phyloP scores from a whole-genome alignment of 2,329 filamentous ascomycete species.

The Aureobasidium mangrovei region DNA sequence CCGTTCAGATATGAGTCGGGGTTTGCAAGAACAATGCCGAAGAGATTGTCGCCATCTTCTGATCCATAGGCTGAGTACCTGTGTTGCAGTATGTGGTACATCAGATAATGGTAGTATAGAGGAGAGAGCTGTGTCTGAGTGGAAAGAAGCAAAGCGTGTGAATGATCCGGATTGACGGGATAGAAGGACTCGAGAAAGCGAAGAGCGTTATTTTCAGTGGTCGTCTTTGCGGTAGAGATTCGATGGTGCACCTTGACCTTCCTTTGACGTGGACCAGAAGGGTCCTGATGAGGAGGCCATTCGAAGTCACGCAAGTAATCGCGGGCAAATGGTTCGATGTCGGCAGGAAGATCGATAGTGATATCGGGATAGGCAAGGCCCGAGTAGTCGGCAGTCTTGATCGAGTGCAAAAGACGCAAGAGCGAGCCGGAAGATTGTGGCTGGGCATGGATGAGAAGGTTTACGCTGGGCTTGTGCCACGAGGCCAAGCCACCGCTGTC shows the following conservation, averaged over 20 bases:
- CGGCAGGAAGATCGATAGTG: conserved; percentile 71
- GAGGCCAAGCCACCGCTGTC: conserved; percentile 63
- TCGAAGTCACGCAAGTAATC: conserved; percentile 54
- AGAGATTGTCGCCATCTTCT: conserved; percentile 46
- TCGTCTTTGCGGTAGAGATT: conserved; percentile 52
- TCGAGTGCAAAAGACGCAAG: conserved; percentile 65
- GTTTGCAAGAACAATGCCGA: conserved; percentile 73
- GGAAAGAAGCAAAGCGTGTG: conserved; percentile 78
- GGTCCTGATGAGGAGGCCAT: conserved; percentile 54
- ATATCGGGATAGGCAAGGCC: conserved; percentile 62
- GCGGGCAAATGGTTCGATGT: conserved; percentile 57
- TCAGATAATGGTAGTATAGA: conserved; percentile 78
- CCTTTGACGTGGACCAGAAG: conserved; percentile 34
- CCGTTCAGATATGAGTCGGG: conserved; percentile 58
- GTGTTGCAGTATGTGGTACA: conserved; percentile 69
- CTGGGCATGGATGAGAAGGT: conserved; percentile 75
- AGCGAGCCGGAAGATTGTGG: conserved; percentile 63
- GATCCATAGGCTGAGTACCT: conserved; percentile 52
- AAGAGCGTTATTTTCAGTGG: conserved; percentile 61
- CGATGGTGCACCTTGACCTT: conserved; percentile 64
- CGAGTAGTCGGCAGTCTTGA: conserved; percentile 66
- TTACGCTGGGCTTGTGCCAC: conserved; percentile 71
- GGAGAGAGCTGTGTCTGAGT: conserved; percentile 71
- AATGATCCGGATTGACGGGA: conserved; percentile 53
- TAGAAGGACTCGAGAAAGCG: conserved; percentile 84